Evolutionary conservation across 768 basidiomycete species (phyloP).

Genomic region (Leucocoprinus birnbaumii): DNA sequence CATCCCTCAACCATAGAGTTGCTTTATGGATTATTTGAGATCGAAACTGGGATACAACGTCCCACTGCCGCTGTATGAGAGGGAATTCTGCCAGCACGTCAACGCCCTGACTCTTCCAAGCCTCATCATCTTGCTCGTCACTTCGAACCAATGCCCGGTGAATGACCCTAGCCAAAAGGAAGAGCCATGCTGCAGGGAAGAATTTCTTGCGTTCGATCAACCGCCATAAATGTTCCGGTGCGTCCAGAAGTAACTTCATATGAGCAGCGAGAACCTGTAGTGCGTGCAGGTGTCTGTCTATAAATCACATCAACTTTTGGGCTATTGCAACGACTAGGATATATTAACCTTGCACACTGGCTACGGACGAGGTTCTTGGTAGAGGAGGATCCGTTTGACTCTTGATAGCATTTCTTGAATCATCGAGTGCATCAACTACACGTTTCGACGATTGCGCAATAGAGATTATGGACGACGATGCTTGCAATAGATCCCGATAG

Average conservation of each 20-base stretch:
- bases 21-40: constrained; percentile 87
- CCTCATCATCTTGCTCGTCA: constrained; percentile 61
- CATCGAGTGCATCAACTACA: constrained; percentile 61
- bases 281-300: constrained; percentile 66
- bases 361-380: constrained; percentile 35
- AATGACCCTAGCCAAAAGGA: constrained; percentile 81
- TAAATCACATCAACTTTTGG: not conserved
- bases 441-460: constrained; percentile 67
- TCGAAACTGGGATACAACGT: constrained; percentile 81
- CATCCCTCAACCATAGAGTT: constrained; percentile 74
- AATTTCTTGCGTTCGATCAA: constrained; percentile 79
- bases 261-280: constrained; percentile 82
- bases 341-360: constrained; percentile 42
- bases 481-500: constrained; percentile 83
- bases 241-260: constrained; percentile 87
- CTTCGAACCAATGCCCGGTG: constrained; percentile 68
- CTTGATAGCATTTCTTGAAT: constrained; percentile 52
- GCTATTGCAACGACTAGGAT: not conserved
- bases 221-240: constrained; percentile 90
- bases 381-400: constrained; percentile 42
- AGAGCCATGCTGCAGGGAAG: constrained; percentile 84
- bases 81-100: constrained; percentile 79
- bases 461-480: constrained; percentile 80
- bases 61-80: constrained; percentile 91
- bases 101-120: constrained; percentile 58